Conservation (phyloP, 257 asterid species). For the Striga asiatica region DNA sequence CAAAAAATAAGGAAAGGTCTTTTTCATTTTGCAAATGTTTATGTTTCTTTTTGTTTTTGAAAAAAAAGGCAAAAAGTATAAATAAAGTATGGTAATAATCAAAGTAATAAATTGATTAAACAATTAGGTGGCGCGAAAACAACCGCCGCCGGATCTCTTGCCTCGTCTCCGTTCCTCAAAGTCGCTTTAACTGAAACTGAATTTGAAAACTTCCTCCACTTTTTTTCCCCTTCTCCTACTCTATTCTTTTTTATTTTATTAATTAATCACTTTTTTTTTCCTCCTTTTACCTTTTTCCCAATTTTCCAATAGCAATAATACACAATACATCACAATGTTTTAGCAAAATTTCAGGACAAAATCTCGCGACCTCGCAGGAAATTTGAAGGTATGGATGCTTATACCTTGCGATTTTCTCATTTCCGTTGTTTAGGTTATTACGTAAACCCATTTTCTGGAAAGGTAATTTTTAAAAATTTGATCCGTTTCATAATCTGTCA, state of each 20-base stretch:
- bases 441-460: too few relatives aligned
- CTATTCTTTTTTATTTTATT: neutral
- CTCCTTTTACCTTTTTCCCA: neutral
- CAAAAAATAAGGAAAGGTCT: too few relatives aligned
- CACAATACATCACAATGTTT: neutral
- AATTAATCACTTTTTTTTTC: neutral
- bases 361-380: slow-evolving; percentile 10
- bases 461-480: too few relatives aligned
- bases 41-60: neutral
- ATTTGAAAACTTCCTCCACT: slow-evolving; percentile 8
- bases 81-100: neutral
- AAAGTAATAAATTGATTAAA: slow-evolving; percentile 12
- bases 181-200: slow-evolving; percentile 23
- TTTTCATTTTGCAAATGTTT: too few relatives aligned
- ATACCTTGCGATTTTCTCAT: too few relatives aligned
- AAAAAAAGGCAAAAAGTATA: too few relatives aligned
- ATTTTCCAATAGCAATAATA: neutral
- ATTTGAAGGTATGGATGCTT: too few relatives aligned
- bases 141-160: slow-evolving; percentile 25
- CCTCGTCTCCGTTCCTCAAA: slow-evolving; percentile 16
- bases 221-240: neutral
- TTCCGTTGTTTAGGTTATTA: too few relatives aligned
- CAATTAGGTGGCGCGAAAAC: slow-evolving; percentile 49
- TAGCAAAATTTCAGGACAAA: slow-evolving; percentile 1
- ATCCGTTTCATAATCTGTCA: too few relatives aligned